These are phyloP conservation scores for Earliella scabrosa DNA, from an alignment of 1,284 basidiomycete species.

Conservation along the genomic window DNA sequence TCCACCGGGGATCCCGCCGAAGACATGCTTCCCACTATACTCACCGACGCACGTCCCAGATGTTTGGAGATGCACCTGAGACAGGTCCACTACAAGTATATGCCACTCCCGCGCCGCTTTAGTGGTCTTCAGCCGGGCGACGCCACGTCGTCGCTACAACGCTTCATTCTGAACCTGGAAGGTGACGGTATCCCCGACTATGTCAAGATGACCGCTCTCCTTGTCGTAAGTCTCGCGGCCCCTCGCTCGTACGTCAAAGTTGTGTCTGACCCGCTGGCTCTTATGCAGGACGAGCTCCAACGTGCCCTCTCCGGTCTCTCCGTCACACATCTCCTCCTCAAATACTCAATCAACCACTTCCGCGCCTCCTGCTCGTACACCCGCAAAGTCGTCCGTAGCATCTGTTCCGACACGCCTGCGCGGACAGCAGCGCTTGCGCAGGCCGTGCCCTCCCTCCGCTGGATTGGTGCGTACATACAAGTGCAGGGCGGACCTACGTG, in stretches of 20 bases:
- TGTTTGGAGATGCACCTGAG: constrained; percentile 8
- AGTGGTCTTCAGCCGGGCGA: background rate
- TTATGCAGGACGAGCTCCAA: constrained; percentile 4
- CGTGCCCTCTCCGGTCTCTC: background rate
- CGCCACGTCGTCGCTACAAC: background rate
- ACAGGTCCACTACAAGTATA: constrained; percentile 7
- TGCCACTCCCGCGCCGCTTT: constrained; percentile 5
- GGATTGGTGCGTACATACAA: constrained; percentile 2
- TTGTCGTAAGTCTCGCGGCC: background rate
- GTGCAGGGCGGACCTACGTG: constrained; percentile 1
- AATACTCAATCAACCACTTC: constrained; percentile 5
- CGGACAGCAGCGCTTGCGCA: background rate
- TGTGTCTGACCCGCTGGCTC: no score
- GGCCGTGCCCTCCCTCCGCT: constrained; percentile 1
- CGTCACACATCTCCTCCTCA: constrained; percentile 4
- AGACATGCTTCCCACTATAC: constrained; percentile 6
- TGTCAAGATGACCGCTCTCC: background rate
- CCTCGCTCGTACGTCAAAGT: no score
- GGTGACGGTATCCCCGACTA: constrained; percentile 10
- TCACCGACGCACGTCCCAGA: constrained; percentile 2
- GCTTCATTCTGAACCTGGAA: constrained; percentile 4
- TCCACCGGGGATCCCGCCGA: constrained; percentile 3
- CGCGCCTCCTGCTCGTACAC: constrained; percentile 2
- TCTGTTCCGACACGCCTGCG: background rate
- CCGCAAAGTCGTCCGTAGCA: constrained; percentile 5